Evolutionary conservation across 441 rosid genomes (phyloP).

Genomic region (Arabidopsis hybrid): DNA sequence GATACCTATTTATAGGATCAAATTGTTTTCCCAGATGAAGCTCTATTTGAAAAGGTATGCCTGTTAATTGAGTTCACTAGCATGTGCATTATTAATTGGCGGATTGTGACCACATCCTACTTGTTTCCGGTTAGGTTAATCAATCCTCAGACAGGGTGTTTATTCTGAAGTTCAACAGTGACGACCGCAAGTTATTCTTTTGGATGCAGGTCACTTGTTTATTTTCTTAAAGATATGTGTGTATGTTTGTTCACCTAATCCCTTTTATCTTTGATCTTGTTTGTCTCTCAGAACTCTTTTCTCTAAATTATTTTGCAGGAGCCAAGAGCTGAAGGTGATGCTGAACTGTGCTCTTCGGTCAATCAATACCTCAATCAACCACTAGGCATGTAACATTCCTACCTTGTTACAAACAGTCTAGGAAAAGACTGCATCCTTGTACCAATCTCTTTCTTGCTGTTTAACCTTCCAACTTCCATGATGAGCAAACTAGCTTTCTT

Average conservation of each 20-base stretch:
- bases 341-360: slow-evolving; percentile 68
- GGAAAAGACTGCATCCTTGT: slow-evolving; percentile 7
- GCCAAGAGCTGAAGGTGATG: slow-evolving; percentile 82
- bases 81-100: slow-evolving; percentile 2
- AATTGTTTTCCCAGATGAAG: slow-evolving; percentile 93
- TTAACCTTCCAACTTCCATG: slow-evolving; percentile 10
- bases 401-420: slow-evolving; percentile 20
- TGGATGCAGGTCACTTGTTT: slow-evolving; percentile 86
- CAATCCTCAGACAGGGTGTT: slow-evolving; percentile 92
- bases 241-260: slow-evolving; percentile 14
- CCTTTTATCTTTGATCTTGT: slow-evolving; percentile 28
- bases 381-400: slow-evolving; percentile 59
- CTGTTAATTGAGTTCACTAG: slow-evolving; percentile 22
- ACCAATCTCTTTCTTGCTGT: slow-evolving; percentile 2
- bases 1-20: slow-evolving; percentile 67
- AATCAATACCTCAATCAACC: slow-evolving; percentile 78
- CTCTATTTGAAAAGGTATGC: slow-evolving; percentile 90
- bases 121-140: slow-evolving; percentile 65
- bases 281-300: slow-evolving; percentile 19
- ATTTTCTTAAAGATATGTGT: slow-evolving; percentile 10
- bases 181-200: slow-evolving; percentile 84
- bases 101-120: slow-evolving; percentile 12
- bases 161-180: slow-evolving; percentile 84
- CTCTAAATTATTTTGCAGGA: slow-evolving; percentile 54
- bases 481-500: neutral